Conservation (phyloP, 1,284 basidiomycete genomes). For the Termitomyces sp. region DNA sequence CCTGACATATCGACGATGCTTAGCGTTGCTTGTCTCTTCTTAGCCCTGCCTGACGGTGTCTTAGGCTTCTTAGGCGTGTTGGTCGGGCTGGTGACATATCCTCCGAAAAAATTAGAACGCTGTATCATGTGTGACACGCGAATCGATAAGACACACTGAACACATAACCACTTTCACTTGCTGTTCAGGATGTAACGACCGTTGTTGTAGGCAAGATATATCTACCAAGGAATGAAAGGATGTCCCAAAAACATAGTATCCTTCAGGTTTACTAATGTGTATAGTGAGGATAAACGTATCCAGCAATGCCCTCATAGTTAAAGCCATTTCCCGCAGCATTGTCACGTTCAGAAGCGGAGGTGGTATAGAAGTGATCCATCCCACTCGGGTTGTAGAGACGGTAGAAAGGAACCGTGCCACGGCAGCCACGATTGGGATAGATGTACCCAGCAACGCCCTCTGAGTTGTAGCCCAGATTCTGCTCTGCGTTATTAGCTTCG, state of each 20-base stretch:
- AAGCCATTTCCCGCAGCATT: slow-evolving; percentile 3
- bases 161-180: neutral
- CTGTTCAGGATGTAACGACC: neutral
- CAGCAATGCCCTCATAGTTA: slow-evolving; percentile 9
- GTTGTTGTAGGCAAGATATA: neutral
- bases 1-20: too few species aligned
- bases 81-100: too few species aligned
- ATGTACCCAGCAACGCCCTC: slow-evolving; percentile 15
- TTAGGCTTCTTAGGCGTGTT: too few species aligned
- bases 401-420: slow-evolving; percentile 9
- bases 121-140: too few species aligned
- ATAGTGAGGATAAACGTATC: slow-evolving; percentile 11
- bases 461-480: slow-evolving; percentile 7
- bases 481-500: neutral
- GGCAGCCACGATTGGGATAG: slow-evolving; percentile 6
- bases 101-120: too few species aligned
- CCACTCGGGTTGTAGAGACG: slow-evolving; percentile 9
- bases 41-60: too few species aligned
- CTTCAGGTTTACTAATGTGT: neutral
- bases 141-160: neutral
- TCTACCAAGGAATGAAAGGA: neutral
- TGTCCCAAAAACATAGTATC: neutral
- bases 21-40: too few species aligned
- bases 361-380: slow-evolving; percentile 13
- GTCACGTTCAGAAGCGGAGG: slow-evolving; percentile 4